These are phyloP conservation scores for Hydnomerulius pinastri DNA, from an alignment of 768 basidiomycete species.

Conservation along the genomic window DNA sequence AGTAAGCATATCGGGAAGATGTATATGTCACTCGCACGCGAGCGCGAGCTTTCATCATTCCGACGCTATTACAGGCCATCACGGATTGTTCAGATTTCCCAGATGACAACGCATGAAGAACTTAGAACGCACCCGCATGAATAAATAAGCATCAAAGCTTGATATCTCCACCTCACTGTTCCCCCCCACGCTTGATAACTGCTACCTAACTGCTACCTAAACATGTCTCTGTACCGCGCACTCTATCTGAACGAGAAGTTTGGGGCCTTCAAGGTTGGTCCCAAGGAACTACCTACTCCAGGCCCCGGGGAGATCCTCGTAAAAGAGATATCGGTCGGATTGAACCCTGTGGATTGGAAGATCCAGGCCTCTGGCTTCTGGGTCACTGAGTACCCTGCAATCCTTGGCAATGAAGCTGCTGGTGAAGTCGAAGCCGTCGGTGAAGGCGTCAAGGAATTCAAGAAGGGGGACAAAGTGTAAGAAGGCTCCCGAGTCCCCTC, in stretches of 20 bases:
- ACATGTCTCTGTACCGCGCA: too few species aligned
- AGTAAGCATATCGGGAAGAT: too few species aligned
- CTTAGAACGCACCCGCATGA: too few species aligned
- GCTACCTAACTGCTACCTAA: too few species aligned
- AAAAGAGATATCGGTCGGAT: conserved; percentile 39
- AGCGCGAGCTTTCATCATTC: too few species aligned
- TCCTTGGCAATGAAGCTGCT: conserved; percentile 41
- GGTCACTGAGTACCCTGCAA: conserved; percentile 37
- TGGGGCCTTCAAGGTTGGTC: conserved; percentile 13
- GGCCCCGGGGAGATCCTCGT: conserved; percentile 46
- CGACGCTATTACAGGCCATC: too few species aligned
- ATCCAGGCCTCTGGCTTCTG: conserved; percentile 10
- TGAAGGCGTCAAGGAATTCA: conserved; percentile 37
- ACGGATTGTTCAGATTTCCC: too few species aligned
- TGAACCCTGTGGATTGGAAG: conserved; percentile 49
- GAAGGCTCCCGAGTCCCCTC: conserved; percentile 1
- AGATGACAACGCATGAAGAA: too few species aligned
- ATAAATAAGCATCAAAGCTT: too few species aligned
- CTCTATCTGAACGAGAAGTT: conserved; percentile 21
- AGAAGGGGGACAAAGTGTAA: conserved; percentile 39
- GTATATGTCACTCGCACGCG: too few species aligned
- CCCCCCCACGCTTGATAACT: too few species aligned
- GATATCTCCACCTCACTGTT: too few species aligned
- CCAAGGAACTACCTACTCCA: conserved; percentile 32
- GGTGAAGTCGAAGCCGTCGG: conserved; percentile 43